A percentile compares a stretch with the other conserved stretches of the same genome.
Conservation (phyloP, 768 basidiomycete genomes). For the Glaciozyma antarctica region DNA sequence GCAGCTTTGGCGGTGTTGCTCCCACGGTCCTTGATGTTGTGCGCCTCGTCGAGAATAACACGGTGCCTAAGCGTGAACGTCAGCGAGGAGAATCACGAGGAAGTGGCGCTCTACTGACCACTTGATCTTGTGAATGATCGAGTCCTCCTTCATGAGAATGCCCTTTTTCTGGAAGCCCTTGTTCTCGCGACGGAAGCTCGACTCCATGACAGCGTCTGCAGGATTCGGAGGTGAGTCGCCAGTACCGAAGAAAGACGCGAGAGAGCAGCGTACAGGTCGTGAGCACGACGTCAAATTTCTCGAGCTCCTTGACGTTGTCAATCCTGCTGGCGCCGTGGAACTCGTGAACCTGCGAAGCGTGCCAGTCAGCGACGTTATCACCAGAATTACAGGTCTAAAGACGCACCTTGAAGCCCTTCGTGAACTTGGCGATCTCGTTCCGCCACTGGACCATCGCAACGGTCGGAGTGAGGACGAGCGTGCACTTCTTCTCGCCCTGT, state of each 20-base stretch:
- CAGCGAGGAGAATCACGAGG: not conserved
- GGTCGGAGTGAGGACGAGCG: conserved; percentile 70
- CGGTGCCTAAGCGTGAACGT: conserved; percentile 20
- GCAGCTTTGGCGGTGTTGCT: conserved; percentile 97
- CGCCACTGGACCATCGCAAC: conserved; percentile 72
- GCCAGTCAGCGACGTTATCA: no score
- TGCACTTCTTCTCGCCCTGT: conserved; percentile 51
- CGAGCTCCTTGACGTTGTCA: conserved; percentile 51
- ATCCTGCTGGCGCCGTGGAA: conserved; percentile 29
- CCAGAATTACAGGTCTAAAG: no score
- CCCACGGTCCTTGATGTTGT: conserved; percentile 91
- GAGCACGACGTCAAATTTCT: conserved; percentile 80
- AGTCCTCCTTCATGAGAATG: conserved; percentile 73
- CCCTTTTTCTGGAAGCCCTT: conserved; percentile 83
- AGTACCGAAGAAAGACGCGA: not conserved
- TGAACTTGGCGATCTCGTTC: conserved; percentile 81
- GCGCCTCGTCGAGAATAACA: conserved; percentile 49
- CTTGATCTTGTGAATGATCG: conserved; percentile 67
- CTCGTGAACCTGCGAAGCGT: conserved; percentile 51
- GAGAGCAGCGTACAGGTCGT: conserved; percentile 52
- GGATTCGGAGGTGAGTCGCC: not conserved
- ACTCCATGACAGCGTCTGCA: conserved; percentile 79
- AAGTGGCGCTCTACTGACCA: conserved; percentile 70
- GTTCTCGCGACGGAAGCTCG: conserved; percentile 84
- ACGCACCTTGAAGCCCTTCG: conserved; percentile 58